Conservation (phyloP, 169 alveolate species). For the Eimeria maxima region DNA sequence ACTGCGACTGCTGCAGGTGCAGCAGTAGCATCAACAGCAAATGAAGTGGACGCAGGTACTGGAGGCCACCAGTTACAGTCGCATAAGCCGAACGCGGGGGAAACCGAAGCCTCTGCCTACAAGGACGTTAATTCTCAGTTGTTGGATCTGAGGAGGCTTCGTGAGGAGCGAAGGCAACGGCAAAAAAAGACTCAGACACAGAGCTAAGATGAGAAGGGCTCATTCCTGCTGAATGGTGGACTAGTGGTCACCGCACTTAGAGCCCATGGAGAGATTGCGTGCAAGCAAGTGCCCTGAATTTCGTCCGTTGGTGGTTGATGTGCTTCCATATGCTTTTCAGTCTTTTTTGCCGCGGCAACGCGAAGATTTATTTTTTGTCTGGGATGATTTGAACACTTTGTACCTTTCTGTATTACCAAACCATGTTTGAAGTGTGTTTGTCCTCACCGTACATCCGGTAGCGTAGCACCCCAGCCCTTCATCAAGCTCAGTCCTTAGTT, state of each 20-base stretch:
- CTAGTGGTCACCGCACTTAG: background rate
- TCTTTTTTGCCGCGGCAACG: background rate
- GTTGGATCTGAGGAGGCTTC: slow-evolving; percentile 33
- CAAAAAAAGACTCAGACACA: background rate
- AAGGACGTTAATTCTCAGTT: slow-evolving; percentile 40
- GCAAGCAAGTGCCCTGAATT: background rate
- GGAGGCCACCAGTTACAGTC: background rate
- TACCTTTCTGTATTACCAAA: background rate
- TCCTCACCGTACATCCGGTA: background rate
- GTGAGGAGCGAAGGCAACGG: slow-evolving; percentile 46
- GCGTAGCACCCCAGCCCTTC: background rate
- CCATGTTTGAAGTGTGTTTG: background rate
- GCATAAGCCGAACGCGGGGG: background rate
- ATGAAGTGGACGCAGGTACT: background rate
- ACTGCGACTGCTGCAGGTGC: slow-evolving; percentile 24
- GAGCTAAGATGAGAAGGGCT: background rate
- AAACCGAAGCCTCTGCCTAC: slow-evolving; percentile 32
- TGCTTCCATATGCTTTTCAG: background rate
- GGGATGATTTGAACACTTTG: background rate
- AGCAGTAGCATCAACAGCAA: background rate
- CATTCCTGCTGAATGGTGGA: background rate
- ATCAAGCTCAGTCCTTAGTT: background rate
- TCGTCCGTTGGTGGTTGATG: background rate
- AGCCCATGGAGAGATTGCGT: background rate
- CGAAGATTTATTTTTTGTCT: background rate